Evolutionary conservation across 441 rosid species (phyloP), one percentile per base, ranked within the genome.

Genomic region (Dalechampia spathulata): DNA sequence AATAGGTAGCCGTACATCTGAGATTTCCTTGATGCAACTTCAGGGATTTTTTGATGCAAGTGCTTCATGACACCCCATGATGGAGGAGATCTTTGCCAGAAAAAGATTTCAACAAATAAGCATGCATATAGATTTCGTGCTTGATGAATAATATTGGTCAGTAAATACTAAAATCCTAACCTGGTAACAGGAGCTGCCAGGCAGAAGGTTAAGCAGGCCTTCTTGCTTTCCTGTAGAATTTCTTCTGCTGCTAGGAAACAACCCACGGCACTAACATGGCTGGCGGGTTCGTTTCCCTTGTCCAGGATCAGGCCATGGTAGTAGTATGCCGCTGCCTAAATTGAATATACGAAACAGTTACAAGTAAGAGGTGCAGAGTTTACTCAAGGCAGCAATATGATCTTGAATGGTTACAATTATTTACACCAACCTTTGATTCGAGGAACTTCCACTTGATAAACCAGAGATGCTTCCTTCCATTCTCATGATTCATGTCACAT

Each of bases 371-470:
- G 4, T 13, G 16, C 14, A 34, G 36, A 41, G 1, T 12, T 45
- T 26, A 17, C 1, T 9, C 23, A 45, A 51, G 36, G 27, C 37
- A 43, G 53, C 25, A 30, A 30, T 12, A 28, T 32, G 19, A 38
- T 36, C 26, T 32, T 46, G 26, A n/a, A n/a, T n/a, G n/a, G n/a
- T 28, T 23, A 9, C 28, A 42, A 51, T 53, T 19, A 22, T 19
- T 13, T 16, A 55, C 4, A 17, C 22, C 54, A 58, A 88, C 99
- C 90, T 92, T 92, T 58, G 99, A 78, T 85, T 89, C 95, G 7
- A 89, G 86, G 75, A 78, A 85, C 70, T 89, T 92, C 92, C 96
- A 82, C 67, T 80, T 85, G 72, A 83, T 80, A 75, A 89, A 89
- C 72, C 80, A 72, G 64, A 74, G 72, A 52, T 80, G 95, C 80